Evolutionary conservation across 768 basidiomycete species (phyloP).

Genomic region (Phaeotremella skinneri): DNA sequence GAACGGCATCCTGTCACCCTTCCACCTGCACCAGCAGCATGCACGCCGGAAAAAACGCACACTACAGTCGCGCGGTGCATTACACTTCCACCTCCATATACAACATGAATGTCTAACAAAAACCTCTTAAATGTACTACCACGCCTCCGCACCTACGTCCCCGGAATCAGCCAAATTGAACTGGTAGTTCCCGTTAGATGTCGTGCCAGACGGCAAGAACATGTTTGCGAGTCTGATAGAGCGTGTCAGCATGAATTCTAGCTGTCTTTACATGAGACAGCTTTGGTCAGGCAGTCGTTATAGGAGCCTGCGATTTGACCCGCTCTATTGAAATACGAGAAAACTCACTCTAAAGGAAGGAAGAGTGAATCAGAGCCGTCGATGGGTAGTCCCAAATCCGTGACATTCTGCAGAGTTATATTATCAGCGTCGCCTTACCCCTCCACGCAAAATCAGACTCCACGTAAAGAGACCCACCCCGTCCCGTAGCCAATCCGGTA

Average conservation of each 20-base stretch:
- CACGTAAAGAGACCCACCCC: slow-evolving; percentile 59
- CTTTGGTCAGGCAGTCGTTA: neutral
- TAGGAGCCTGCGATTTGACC: too few relatives aligned
- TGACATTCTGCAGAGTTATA: slow-evolving; percentile 65
- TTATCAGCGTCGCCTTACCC: slow-evolving; percentile 6
- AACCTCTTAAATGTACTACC: too few relatives aligned
- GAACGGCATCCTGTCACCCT: neutral
- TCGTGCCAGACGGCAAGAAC: slow-evolving; percentile 43
- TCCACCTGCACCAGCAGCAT: neutral
- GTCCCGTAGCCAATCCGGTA: slow-evolving; percentile 91
- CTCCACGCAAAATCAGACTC: neutral
- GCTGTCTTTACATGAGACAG: too few relatives aligned
- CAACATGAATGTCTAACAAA: too few relatives aligned
- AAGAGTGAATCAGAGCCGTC: slow-evolving; percentile 92
- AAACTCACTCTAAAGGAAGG: slow-evolving; percentile 54
- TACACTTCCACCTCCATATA: too few relatives aligned
- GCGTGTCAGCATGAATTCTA: neutral
- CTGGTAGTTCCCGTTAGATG: slow-evolving; percentile 29
- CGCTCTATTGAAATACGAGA: too few relatives aligned
- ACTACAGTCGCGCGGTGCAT: too few relatives aligned
- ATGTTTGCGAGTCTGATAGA: slow-evolving; percentile 43
- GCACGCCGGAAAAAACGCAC: neutral
- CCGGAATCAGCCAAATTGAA: slow-evolving; percentile 44
- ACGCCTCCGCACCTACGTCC: slow-evolving; percentile 48
- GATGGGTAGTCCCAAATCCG: slow-evolving; percentile 83